A percentile compares a stretch with the other conserved stretches of the same genome.
Evolutionary conservation across 805 yeast species (phyloP).

Genomic region (Ogataea henricii): DNA sequence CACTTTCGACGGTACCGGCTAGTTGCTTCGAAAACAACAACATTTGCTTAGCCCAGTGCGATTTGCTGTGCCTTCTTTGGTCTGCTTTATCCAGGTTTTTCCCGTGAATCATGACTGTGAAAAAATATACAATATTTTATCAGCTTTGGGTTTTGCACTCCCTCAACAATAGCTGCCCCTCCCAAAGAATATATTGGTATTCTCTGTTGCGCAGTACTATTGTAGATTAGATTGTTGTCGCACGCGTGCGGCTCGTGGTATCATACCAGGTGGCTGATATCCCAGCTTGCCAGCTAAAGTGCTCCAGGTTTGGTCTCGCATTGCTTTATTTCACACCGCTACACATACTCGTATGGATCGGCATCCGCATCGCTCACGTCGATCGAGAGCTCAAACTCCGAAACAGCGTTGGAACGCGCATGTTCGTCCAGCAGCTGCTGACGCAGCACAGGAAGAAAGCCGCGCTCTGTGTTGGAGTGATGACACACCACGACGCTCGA

Average conservation of each 20-base stretch:
- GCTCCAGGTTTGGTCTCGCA: too few species aligned
- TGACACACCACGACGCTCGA: constrained; percentile 75
- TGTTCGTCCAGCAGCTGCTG: constrained; percentile 50
- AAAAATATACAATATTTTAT: background rate
- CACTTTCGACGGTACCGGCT: too few species aligned
- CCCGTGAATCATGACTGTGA: background rate
- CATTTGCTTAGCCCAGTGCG: too few species aligned
- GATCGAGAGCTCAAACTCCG: constrained; percentile 40
- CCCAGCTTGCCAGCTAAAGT: too few species aligned
- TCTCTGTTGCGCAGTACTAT: background rate
- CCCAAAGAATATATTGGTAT: too few species aligned
- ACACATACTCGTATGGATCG: constrained; percentile 54
- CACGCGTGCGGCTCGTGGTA: background rate
- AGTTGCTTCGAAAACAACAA: too few species aligned
- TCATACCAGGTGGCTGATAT: background rate
- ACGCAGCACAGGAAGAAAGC: constrained; percentile 61
- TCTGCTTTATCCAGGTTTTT: background rate
- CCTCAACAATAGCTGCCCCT: constrained; percentile 1
- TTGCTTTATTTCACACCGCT: background rate
- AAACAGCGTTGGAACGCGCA: constrained; percentile 18
- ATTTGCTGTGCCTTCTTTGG: background rate
- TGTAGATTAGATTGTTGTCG: background rate
- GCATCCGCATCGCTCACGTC: constrained; percentile 55
- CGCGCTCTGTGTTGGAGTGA: constrained; percentile 92
- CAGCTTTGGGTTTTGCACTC: background rate